phyloP scores from a whole-genome alignment of 495 filamentous ascomycete genomes.

The Tuber microsphaerosporum region DNA sequence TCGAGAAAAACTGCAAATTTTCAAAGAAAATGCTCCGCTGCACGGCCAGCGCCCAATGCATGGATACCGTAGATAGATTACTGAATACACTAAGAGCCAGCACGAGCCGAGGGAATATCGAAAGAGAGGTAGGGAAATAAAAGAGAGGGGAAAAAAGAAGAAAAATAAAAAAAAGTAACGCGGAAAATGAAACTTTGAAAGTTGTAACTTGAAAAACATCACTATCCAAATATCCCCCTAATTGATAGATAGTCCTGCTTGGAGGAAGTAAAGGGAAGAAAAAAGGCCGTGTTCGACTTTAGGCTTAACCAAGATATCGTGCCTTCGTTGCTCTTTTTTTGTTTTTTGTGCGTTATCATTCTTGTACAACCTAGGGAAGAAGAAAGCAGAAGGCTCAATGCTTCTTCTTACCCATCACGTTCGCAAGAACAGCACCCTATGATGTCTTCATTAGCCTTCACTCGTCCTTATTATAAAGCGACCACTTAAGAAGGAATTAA shows the following conservation, averaged over 20 bases:
- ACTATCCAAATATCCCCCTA: background rate
- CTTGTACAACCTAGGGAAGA: conserved; percentile 5
- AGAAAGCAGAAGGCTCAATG: conserved; percentile 17
- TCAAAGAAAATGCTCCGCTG: background rate
- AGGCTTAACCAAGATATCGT: conserved; percentile 11
- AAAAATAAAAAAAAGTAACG: background rate
- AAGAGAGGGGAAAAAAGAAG: background rate
- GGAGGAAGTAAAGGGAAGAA: background rate
- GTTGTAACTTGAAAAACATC: background rate
- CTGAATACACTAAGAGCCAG: background rate
- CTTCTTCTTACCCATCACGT: conserved; percentile 32
- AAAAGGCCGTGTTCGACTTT: background rate
- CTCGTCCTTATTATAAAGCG: conserved; percentile 39
- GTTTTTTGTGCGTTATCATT: conserved; percentile 10
- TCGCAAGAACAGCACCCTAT: conserved; percentile 28
- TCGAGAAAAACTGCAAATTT: background rate
- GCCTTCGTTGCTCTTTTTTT: background rate
- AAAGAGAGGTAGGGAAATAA: background rate
- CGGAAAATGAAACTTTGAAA: background rate
- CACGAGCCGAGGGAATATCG: background rate
- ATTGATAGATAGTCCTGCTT: background rate
- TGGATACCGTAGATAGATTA: background rate
- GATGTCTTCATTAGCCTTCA: background rate
- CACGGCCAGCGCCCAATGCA: background rate
- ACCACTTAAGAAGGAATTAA: background rate